phyloP scores from a whole-genome alignment of 139 green algal species.

The Coccomyxa sp. region DNA sequence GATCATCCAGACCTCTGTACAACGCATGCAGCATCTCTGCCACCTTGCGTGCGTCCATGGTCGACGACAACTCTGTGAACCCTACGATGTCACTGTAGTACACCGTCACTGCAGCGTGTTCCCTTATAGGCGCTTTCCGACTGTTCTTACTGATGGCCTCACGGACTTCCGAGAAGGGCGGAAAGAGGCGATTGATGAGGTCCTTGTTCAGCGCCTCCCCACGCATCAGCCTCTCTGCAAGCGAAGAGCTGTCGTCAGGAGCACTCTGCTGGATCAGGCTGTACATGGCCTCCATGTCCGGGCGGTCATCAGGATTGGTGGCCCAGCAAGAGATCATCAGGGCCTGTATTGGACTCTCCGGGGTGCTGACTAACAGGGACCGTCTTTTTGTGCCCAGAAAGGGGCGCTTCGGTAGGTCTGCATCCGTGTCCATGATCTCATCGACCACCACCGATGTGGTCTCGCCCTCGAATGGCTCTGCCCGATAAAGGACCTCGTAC shows the following conservation, averaged over 20 bases:
- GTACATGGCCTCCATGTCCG: neutral
- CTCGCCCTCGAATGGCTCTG: neutral
- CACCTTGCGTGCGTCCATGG: neutral
- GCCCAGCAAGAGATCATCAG: neutral
- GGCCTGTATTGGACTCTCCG: neutral
- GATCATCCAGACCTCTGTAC: neutral
- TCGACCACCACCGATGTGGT: neutral
- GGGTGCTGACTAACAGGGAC: neutral
- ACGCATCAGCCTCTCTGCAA: neutral
- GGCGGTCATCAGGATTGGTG: neutral
- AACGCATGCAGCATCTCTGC: neutral
- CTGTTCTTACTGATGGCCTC: neutral
- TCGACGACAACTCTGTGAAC: neutral
- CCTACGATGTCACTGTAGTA: slow-evolving; percentile 1
- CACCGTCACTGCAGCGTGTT: neutral
- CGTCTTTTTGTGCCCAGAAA: neutral
- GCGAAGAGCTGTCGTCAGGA: neutral
- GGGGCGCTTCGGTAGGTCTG: neutral
- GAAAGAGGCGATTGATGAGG: neutral
- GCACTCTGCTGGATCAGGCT: neutral
- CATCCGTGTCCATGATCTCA: neutral
- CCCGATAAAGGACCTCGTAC: neutral
- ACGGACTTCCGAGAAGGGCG: neutral
- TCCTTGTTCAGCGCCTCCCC: neutral
- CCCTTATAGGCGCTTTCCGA: neutral